Percentiles rank a stretch among this genome's conserved stretches.
phyloP scores from a whole-genome alignment of 371 early-diverging fungal genomes.

The Apophysomyces ossiformis region DNA sequence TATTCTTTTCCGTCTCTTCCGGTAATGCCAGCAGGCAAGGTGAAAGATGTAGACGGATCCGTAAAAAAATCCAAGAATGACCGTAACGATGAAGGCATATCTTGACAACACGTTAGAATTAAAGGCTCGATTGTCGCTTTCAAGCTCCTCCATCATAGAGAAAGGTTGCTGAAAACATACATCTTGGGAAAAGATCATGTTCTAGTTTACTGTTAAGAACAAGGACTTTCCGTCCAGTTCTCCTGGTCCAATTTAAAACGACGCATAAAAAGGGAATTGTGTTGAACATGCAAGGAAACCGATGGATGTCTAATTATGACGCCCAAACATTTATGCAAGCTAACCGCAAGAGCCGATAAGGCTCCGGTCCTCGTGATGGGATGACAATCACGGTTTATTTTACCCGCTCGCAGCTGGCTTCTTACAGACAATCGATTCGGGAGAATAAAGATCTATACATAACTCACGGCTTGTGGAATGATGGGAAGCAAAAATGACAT shows the following conservation, averaged over 20 bases:
- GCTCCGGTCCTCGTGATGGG: not conserved
- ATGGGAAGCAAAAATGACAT: too few species aligned
- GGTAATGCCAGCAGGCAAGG: conserved; percentile 22
- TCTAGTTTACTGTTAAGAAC: not conserved
- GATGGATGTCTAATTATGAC: not conserved
- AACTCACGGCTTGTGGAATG: too few species aligned
- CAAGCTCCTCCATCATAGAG: not conserved
- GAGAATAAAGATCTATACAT: too few species aligned
- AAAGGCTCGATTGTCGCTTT: not conserved
- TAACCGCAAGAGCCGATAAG: not conserved
- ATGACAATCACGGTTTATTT: too few species aligned
- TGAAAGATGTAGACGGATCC: conserved; percentile 12
- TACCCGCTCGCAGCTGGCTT: too few species aligned
- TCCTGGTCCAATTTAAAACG: not conserved
- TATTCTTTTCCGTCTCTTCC: conserved; percentile 17
- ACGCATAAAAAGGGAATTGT: too few species aligned
- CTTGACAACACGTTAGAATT: not conserved
- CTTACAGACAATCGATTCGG: too few species aligned
- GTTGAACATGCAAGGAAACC: not conserved
- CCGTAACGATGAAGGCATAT: conserved; percentile 11
- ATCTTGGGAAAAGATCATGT: conserved; percentile 16
- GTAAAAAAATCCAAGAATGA: conserved; percentile 17
- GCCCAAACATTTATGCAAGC: not conserved
- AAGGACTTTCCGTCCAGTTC: not conserved
- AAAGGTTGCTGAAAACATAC: not conserved